Evolutionary conservation across 495 filamentous ascomycete species (phyloP).

Genomic region (Articulospora tetracladia): DNA sequence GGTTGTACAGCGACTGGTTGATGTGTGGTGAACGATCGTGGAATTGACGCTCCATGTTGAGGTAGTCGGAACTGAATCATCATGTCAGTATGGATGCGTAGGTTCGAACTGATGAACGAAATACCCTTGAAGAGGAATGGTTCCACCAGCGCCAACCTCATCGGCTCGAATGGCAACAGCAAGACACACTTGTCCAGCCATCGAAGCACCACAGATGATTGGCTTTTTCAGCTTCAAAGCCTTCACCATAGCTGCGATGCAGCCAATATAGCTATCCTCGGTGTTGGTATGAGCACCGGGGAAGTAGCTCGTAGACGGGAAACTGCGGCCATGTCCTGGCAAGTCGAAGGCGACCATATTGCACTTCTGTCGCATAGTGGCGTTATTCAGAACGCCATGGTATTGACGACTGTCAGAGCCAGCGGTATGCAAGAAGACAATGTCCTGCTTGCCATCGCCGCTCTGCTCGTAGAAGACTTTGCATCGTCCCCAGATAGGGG

Average conservation of each 20-base stretch:
- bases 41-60: slow-evolving; percentile 24
- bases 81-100: background rate
- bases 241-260: slow-evolving; percentile 33
- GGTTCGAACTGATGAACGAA: background rate
- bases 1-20: slow-evolving; percentile 34
- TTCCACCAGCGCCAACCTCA: slow-evolving; percentile 36
- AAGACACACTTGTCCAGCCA: slow-evolving; percentile 40
- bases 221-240: slow-evolving; percentile 31
- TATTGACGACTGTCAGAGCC: slow-evolving; percentile 35
- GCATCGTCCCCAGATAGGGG: slow-evolving; percentile 32
- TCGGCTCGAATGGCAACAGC: slow-evolving; percentile 33
- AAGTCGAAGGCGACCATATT: slow-evolving; percentile 37
- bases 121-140: slow-evolving; percentile 26
- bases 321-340: slow-evolving; percentile 34
- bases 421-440: slow-evolving; percentile 38
- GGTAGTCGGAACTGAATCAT: slow-evolving; percentile 23
- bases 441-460: slow-evolving; percentile 33
- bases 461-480: slow-evolving; percentile 36
- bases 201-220: slow-evolving; percentile 38
- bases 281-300: slow-evolving; percentile 36
- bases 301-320: slow-evolving; percentile 28
- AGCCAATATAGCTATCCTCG: slow-evolving; percentile 36
- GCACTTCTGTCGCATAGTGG: slow-evolving; percentile 29
- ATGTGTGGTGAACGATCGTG: slow-evolving; percentile 28
- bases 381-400: slow-evolving; percentile 37